Base-by-base conservation (phyloP, 768 basidiomycete genomes). In the Termitomyces sp. region DNA sequence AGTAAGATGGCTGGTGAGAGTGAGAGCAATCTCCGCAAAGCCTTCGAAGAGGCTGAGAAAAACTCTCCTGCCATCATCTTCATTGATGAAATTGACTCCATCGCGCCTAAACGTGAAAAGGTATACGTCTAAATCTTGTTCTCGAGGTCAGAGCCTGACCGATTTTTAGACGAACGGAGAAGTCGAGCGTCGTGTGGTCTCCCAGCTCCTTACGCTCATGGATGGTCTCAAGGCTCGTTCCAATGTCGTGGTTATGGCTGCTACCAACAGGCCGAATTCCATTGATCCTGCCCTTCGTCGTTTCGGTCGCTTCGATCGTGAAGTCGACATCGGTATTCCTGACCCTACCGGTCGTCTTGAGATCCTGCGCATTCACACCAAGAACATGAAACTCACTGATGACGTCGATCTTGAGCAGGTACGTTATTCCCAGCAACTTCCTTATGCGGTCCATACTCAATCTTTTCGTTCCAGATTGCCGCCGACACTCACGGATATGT, bases 101-200 rank as follows among this genome's bases (percentile, higher is more conserved):
- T 99, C 69, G 97, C 97, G 7, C 97, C 97, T 22, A 99, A 99
- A 78, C 94, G 97, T 86, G 97, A 99, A 82, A 99, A 99, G 86
- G 92, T 90, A 52, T 12, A 78, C 67, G 28, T 55, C 11, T 20
- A 22, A 24, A 55, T 9, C n/a, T n/a, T 32, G 58, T 52, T 45
- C 40, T 22, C 12, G 49, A 45, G 33, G 22, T 7, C 9, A 48
- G 22, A 11, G 12, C 33, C 40, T 58, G 42, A 53, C 54, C 18
- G 58, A 48, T n/a, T 58, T 36, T 57, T 68, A 94, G 95, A 98
- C 97, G 24, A 98, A 98, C 74, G 97, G 97, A 72, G 97, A 99
- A 82, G 97, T 99, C 75, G 97, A 99, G 76, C 93, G 97, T 64
- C 94, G 97, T 72, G 97, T 99, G 32, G 97, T 99, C 13, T 98